These are phyloP conservation scores for Debaryomyces subglobosus DNA, from an alignment of 1,139 yeast species.

Conservation along the genomic window DNA sequence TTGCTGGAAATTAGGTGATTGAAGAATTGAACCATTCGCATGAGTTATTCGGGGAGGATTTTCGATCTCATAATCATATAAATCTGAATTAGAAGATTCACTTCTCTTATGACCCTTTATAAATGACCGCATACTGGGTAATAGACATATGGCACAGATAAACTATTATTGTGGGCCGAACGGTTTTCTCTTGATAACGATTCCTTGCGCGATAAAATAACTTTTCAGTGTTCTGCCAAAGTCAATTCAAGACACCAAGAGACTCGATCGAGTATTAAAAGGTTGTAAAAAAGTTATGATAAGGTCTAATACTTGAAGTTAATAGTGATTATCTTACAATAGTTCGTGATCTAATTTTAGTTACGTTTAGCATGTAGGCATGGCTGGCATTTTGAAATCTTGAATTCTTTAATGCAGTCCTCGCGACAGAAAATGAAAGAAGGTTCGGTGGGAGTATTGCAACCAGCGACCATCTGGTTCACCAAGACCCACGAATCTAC, in stretches of 20 bases:
- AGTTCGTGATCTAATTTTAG: background rate
- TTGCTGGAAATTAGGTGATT: constrained; percentile 27
- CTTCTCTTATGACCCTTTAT: constrained; percentile 46
- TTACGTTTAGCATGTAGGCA: background rate
- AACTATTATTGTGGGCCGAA: constrained; percentile 10
- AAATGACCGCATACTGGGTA: constrained; percentile 44
- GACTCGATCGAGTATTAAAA: background rate
- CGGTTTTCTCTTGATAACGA: background rate
- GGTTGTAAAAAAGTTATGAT: background rate
- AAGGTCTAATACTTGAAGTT: background rate
- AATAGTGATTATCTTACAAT: background rate
- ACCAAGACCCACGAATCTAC: background rate
- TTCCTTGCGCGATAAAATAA: constrained; percentile 1
- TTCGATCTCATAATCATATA: constrained; percentile 14
- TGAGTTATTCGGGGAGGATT: constrained; percentile 11
- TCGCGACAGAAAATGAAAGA: background rate
- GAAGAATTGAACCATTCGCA: constrained; percentile 19
- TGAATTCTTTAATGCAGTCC: background rate
- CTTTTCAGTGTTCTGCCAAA: background rate
- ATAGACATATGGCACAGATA: constrained; percentile 10
- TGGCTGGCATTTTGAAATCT: background rate
- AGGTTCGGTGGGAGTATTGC: background rate
- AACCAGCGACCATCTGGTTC: background rate
- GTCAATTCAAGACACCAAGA: background rate
- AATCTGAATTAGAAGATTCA: constrained; percentile 21